These are phyloP conservation scores for Physocladia obscura DNA, from an alignment of 192 early-diverging fungal species.

Conservation along the genomic window DNA sequence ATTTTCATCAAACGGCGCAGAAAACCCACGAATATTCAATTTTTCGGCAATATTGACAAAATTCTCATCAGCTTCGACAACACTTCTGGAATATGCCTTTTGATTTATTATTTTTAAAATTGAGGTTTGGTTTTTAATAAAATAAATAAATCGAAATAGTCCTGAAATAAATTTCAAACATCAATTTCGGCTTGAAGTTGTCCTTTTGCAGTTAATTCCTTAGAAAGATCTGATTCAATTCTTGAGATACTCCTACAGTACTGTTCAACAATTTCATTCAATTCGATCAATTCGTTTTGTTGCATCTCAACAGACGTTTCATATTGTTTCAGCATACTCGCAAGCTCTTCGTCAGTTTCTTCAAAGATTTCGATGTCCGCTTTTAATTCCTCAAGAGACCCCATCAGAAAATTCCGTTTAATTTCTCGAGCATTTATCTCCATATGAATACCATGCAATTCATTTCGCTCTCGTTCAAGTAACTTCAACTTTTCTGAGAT, in stretches of 20 bases:
- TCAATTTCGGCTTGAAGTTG: conserved; percentile 57
- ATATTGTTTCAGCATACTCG: conserved; percentile 51
- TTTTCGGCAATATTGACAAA: background rate
- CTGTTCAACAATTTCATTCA: background rate
- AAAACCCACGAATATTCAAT: conserved; percentile 37
- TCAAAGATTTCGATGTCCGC: conserved; percentile 32
- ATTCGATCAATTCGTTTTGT: background rate
- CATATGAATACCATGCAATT: conserved; percentile 38
- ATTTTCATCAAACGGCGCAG: conserved; percentile 29
- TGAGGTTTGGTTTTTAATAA: background rate
- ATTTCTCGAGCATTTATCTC: conserved; percentile 19
- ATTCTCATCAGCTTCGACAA: background rate
- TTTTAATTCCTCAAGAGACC: conserved; percentile 31
- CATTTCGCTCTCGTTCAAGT: conserved; percentile 46
- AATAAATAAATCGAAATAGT: background rate
- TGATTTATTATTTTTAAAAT: background rate
- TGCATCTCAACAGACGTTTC: conserved; percentile 23
- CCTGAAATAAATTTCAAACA: conserved; percentile 20
- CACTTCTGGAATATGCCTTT: background rate
- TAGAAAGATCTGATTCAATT: background rate
- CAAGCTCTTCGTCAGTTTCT: conserved; percentile 66
- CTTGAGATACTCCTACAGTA: background rate
- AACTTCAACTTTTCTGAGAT: conserved; percentile 26
- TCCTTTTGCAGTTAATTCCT: conserved; percentile 29
- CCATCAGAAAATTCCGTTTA: conserved; percentile 20